phyloP scores from a whole-genome alignment of 2,329 filamentous ascomycete genomes.

The Aspergillus quadricinctus region DNA sequence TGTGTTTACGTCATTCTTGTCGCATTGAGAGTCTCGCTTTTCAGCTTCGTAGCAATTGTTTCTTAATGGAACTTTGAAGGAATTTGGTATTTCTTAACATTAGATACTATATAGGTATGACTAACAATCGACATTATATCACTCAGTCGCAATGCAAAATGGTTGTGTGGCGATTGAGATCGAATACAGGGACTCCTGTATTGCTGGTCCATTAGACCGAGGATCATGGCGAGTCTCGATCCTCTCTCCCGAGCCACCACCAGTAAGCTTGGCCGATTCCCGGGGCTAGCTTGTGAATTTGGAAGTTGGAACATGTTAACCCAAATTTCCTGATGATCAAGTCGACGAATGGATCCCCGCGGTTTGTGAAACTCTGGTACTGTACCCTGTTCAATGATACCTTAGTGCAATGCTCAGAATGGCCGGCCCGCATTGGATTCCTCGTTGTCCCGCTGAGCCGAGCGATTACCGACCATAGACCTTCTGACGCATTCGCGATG shows the following conservation, averaged over 20 bases:
- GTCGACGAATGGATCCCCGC: slow-evolving; percentile 7
- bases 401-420: slow-evolving; percentile 7
- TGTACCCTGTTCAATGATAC: not conserved
- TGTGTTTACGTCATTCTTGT: slow-evolving; percentile 12
- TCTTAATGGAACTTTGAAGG: not conserved
- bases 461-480: slow-evolving; percentile 34
- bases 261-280: slow-evolving; percentile 22
- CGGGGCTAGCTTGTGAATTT: slow-evolving; percentile 28
- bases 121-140: not conserved
- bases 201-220: slow-evolving; percentile 34
- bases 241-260: slow-evolving; percentile 34
- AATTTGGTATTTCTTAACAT: not conserved
- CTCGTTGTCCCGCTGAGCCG: slow-evolving; percentile 35
- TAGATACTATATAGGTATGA: not conserved
- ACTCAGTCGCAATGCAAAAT: not conserved
- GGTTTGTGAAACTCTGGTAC: not conserved
- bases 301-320: slow-evolving; percentile 16
- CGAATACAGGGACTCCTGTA: not conserved
- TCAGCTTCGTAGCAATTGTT: not conserved
- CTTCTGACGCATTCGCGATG: slow-evolving; percentile 26
- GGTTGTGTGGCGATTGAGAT: not conserved
- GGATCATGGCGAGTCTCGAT: slow-evolving; percentile 31
- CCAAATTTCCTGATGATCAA: not conserved
- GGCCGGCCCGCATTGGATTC: slow-evolving; percentile 21
- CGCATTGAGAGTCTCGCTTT: not conserved